Evolutionary conservation across 1,284 basidiomycete genomes (phyloP), one percentile per base, ranked within the genome.

Genomic region (Cryptococcus sp.): DNA sequence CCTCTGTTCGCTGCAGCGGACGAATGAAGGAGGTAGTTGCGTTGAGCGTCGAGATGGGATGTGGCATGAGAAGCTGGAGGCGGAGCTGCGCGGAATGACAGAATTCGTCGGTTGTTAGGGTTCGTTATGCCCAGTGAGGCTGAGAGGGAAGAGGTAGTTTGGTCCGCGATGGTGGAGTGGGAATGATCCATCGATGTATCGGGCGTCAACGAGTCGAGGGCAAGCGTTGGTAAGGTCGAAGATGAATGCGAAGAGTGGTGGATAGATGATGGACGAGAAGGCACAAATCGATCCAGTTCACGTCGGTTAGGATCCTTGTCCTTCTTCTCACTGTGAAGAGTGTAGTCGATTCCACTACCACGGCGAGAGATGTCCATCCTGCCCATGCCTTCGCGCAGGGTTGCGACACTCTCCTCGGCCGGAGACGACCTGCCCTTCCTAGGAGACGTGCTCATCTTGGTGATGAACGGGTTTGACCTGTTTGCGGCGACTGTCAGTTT

Each of bases 271-370:
- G 72, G 67, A 31, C 78, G 68, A 17, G 75, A 74, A 5, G 78
- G 78, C 5, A 79, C 77, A 52, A 79, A 79, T 23, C 78, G 71
- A 57, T 79, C 78, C 23, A 77, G 69, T 72, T 62, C 61, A 10
- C 61, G 54, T 8, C 61, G 31, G 20, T 51, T 79, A 50, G 39
- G 19, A 17, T 62, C 61, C 56, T 56, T 65, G 16, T 50, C 56
- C 20, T 67, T 60, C 42, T 61, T 62, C 27, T 52, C 53, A 20
- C 17, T 22, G 8, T 54, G n/a, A 19, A 48, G 19, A 23, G 50
- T 53, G 50, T 58, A 66, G 39, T 70, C 69, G 6, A 53, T 57
- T 8, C 56, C 50, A n/a, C 62, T 65, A 2, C 64, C 54, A 17
- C 63, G 59, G 20, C 64, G 62, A 13, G 69, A 61, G n/a, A 76